A percentile compares a stretch with the other conserved stretches of the same genome.
Conservation (phyloP, 148 eudicot genomes). For the Fagopyrum homotropicum region DNA sequence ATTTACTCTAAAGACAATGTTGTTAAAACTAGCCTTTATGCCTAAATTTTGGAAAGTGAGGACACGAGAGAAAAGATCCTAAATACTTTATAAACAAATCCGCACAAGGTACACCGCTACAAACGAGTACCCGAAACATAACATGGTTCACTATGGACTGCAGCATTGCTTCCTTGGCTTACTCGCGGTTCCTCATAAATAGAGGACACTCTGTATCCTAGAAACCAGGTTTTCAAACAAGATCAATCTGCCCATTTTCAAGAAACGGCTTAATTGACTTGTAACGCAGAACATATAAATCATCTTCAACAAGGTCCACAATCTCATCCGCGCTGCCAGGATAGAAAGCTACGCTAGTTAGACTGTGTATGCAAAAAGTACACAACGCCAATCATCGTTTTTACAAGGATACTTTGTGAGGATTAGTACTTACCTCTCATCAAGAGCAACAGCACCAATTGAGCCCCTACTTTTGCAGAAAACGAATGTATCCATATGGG, state of each 20-base stretch:
- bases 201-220: background rate
- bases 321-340: slow-evolving; percentile 69
- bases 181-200: too few relatives aligned
- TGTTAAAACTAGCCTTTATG: too few relatives aligned
- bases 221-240: slow-evolving; percentile 38
- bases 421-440: slow-evolving; percentile 45
- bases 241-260: slow-evolving; percentile 66
- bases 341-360: background rate
- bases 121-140: too few relatives aligned
- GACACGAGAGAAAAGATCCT: too few relatives aligned
- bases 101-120: too few relatives aligned
- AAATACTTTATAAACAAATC: too few relatives aligned
- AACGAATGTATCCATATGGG: slow-evolving; percentile 62
- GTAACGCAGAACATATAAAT: slow-evolving; percentile 78
- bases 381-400: background rate
- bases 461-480: slow-evolving; percentile 71
- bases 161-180: too few relatives aligned
- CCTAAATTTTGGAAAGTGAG: too few relatives aligned
- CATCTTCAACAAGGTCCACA: slow-evolving; percentile 69
- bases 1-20: too few relatives aligned
- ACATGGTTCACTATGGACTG: too few relatives aligned
- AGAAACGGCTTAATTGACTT: slow-evolving; percentile 72
- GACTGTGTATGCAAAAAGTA: background rate
- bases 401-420: background rate
- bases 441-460: slow-evolving; percentile 77